These are phyloP conservation scores for Achaetomiella virescens DNA, from an alignment of 495 filamentous ascomycete genomes.

Conservation along the genomic window DNA sequence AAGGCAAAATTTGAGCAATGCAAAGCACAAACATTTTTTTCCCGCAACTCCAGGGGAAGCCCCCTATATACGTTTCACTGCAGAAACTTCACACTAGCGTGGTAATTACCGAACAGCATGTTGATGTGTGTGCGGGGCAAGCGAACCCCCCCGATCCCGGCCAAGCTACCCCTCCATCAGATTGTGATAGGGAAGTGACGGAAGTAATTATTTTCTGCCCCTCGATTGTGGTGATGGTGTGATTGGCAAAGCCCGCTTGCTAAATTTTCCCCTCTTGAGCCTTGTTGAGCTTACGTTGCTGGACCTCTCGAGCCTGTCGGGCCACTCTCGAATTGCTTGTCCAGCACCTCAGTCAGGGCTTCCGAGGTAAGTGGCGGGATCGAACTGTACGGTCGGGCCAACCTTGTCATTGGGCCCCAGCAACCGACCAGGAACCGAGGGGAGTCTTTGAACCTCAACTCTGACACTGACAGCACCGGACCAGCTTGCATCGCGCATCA, in stretches of 20 bases:
- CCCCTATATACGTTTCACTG: background rate
- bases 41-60: background rate
- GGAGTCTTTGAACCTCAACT: background rate
- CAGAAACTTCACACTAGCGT: background rate
- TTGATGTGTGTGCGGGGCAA: conserved; percentile 5
- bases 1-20: background rate
- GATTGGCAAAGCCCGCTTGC: background rate
- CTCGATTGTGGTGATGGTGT: conserved; percentile 1
- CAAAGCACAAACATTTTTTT: background rate
- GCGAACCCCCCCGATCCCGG: conserved; percentile 13
- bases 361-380: background rate
- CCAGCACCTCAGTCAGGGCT: too few species aligned
- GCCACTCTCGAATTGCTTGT: background rate
- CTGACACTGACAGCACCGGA: background rate
- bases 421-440: background rate
- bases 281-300: background rate
- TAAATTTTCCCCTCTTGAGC: background rate
- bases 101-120: conserved; percentile 9
- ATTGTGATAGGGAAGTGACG: conserved; percentile 12
- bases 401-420: background rate
- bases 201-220: conserved; percentile 13
- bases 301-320: background rate
- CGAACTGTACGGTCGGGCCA: background rate
- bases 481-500: conserved; percentile 8
- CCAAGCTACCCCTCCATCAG: conserved; percentile 11